Base-by-base conservation (phyloP, 352 stramenopile genomes). In the Pythium oligandrum region DNA sequence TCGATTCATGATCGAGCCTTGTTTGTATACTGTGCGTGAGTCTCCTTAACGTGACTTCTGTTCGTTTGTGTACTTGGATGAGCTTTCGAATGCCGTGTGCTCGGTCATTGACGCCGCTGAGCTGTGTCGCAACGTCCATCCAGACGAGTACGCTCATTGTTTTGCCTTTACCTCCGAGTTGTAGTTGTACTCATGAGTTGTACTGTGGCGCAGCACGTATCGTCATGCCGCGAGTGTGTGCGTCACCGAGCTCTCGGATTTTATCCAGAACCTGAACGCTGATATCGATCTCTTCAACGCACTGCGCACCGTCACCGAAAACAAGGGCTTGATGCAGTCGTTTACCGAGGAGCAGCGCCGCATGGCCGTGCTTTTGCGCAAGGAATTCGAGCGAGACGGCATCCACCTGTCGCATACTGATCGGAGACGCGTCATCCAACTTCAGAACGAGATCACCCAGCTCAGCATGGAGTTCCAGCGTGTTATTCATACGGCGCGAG, bases 41-140 rank as follows among this genome's bases (percentile, higher is more conserved):
- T 4, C 30, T 51, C 34, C 45, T 40, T 65, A 44, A 58, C n/a
- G 7, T 12, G 38, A 8, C 7, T 42, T 12, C 7, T 42, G 7
- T 12, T 42, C 38, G 7, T 42, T 42, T 12, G 7, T 12, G 49
- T 62, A 81, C 63, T 65, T 99, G 48, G 96, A 99, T 66, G 76
- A 96, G 51, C 96, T 99, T 39, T 98, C 87, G 42, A 97, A 98
- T 59, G 71, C 73, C 36, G 92, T 98, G 57, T 99, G 96, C 72
- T 95, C 84, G 32, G 92, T 98, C 42, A 97, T 98, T 58, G 96
- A 99, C 68, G 88, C 93, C 3, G 92, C 93, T 4, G 96, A 99
- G 67, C 64, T 98, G 6, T 98, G 91, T 61, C 90, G 96, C 37
- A 97, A 93, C 36, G 90, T 96, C 6, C 94, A 99, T 48, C 83